Conservation (phyloP, 345 rosid genomes). For the Eucalyptus urophylla region DNA sequence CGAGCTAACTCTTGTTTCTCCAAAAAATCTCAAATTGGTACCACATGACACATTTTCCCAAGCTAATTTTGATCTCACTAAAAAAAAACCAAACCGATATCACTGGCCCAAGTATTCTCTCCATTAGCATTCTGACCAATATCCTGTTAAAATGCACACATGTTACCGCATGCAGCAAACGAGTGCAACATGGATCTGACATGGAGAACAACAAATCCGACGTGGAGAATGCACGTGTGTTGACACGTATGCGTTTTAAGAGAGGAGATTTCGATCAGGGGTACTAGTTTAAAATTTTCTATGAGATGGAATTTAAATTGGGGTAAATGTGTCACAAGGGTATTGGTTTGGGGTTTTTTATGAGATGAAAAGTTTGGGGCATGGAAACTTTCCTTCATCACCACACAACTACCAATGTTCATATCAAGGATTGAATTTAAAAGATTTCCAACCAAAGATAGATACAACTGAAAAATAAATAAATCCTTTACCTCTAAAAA, state of each 20-base stretch:
- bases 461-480: not conserved
- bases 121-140: not conserved
- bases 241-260: not conserved
- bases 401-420: not conserved
- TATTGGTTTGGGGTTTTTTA: not conserved
- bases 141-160: not conserved
- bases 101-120: not conserved
- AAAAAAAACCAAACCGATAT: not conserved
- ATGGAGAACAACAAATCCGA: not conserved
- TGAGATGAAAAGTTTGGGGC: not conserved
- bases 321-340: not conserved
- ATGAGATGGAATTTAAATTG: not conserved
- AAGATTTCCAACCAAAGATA: not conserved
- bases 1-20: not conserved
- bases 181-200: not conserved
- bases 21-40: not conserved
- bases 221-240: not conserved
- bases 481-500: not conserved
- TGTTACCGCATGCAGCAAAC: not conserved
- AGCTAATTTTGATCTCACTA: not conserved
- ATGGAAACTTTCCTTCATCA: not conserved
- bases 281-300: not conserved
- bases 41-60: not conserved
- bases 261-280: not conserved
- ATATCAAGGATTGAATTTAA: not conserved